Evolutionary conservation across 2,329 filamentous ascomycete species (phyloP), one percentile per base, ranked within the genome.

Genomic region (Blastomyces parvus): DNA sequence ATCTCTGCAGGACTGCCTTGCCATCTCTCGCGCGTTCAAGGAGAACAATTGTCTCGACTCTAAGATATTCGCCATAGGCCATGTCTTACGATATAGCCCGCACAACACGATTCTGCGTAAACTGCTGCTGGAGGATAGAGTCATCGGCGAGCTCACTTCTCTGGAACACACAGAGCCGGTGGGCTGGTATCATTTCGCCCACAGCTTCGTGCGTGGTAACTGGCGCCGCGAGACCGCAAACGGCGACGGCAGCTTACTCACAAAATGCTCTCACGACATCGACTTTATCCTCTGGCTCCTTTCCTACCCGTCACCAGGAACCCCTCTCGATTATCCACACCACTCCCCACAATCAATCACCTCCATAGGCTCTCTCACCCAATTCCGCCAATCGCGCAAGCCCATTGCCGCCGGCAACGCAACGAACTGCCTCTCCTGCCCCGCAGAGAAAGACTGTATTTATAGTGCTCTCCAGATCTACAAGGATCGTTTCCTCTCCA

Each of bases 211-310:
- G 44, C 84, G 85, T 56, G 94, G 94, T 19, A 97, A 97, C 76
- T 97, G 94, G 94, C 85, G 93, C 6, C 90, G 89, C 66, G 86
- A 90, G 67, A 87, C 85, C 0, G 27, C 87, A 79, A 5, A 87
- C 83, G n/a, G 92, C 84, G 30, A 93, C 87, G 7, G 78, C 2
- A 93, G 89, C 0, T 81, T 99, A 1, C 82, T 99, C 38, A 96
- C 93, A 2, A 99, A 97, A 77, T 95, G 90, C 64, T 97, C 94
- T 69, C 94, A 99, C 63, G 94, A 99, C 69, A 89, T 99, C 59
- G 94, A 99, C 72, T 85, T 97, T 63, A 78, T 97, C 4, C 80
- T 97, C 19, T 99, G 94, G 94, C 79, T 97, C 57, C 82, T 97
- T 13, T 93, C 88, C 71, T 90, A 89, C 0, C 89, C 90, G 0